These are phyloP conservation scores for Zygosaccharomyces rouxii DNA, from an alignment of 805 yeast genomes.

Conservation along the genomic window DNA sequence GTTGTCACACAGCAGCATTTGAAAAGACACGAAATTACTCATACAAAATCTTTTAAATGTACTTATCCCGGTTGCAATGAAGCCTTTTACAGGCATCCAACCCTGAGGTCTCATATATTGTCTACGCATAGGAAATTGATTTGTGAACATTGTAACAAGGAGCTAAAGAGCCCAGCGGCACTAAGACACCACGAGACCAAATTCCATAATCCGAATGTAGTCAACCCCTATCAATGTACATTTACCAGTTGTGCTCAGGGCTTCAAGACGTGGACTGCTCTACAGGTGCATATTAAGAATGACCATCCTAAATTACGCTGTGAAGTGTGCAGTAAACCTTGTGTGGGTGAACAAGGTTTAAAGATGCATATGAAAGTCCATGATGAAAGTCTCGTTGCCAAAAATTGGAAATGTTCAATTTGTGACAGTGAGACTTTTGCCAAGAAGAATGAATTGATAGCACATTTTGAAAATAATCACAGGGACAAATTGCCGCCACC, in stretches of 20 bases:
- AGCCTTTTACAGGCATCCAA: slow-evolving; percentile 69
- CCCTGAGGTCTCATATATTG: slow-evolving; percentile 65
- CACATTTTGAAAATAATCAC: slow-evolving; percentile 54
- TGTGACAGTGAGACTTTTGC: slow-evolving; percentile 48
- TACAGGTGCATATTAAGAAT: slow-evolving; percentile 64
- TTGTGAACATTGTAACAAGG: slow-evolving; percentile 60
- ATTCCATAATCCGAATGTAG: slow-evolving; percentile 50
- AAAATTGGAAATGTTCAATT: slow-evolving; percentile 61
- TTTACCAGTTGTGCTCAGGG: slow-evolving; percentile 54
- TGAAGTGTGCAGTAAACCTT: slow-evolving; percentile 58
- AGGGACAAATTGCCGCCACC: slow-evolving; percentile 8
- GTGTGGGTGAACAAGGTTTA: slow-evolving; percentile 69
- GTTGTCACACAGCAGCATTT: slow-evolving; percentile 77
- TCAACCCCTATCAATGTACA: slow-evolving; percentile 50
- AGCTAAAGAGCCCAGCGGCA: slow-evolving; percentile 59
- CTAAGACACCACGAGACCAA: slow-evolving; percentile 62
- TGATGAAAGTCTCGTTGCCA: slow-evolving; percentile 47
- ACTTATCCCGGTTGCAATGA: slow-evolving; percentile 57
- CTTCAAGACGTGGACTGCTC: slow-evolving; percentile 68
- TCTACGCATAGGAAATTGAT: slow-evolving; percentile 55
- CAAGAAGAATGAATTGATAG: slow-evolving; percentile 51
- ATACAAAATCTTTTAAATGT: slow-evolving; percentile 63
- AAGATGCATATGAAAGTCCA: slow-evolving; percentile 72
- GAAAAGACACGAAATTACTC: slow-evolving; percentile 77
- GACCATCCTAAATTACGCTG: slow-evolving; percentile 72